A percentile compares a stretch with the other conserved stretches of the same genome.
Conservation (phyloP, 2,329 filamentous ascomycete species). For the Colletotrichum lini region DNA sequence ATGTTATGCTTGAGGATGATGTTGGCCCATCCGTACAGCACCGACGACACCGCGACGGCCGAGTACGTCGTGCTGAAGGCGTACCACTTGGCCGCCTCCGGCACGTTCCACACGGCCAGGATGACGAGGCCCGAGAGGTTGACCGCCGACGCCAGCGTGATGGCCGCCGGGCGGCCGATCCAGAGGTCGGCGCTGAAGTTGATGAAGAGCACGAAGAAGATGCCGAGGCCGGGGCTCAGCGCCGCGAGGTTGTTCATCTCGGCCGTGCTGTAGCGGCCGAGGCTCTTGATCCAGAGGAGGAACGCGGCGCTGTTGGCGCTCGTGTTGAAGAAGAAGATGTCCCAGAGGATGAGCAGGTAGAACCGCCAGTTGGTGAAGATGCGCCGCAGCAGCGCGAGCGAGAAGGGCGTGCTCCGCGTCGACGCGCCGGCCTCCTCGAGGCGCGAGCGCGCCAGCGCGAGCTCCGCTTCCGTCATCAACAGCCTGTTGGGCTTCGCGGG, state of each 20-base stretch:
- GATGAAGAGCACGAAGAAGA: slow-evolving; percentile 68
- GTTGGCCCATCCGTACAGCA: slow-evolving; percentile 71
- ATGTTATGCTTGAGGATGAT: slow-evolving; percentile 61
- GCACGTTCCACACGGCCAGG: slow-evolving; percentile 68
- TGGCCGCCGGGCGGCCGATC: slow-evolving; percentile 68
- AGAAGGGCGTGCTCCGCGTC: slow-evolving; percentile 57
- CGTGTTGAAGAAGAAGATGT: slow-evolving; percentile 71
- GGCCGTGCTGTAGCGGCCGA: slow-evolving; percentile 61
- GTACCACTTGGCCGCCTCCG: slow-evolving; percentile 68
- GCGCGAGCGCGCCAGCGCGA: slow-evolving; percentile 60
- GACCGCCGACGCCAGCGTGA: slow-evolving; percentile 64
- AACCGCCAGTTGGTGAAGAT: slow-evolving; percentile 61
- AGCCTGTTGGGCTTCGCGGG: slow-evolving; percentile 62
- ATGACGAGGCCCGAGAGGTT: slow-evolving; percentile 68
- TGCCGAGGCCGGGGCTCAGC: slow-evolving; percentile 68
- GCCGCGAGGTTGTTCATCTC: slow-evolving; percentile 67
- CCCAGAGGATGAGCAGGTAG: slow-evolving; percentile 64
- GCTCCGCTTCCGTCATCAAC: slow-evolving; percentile 62
- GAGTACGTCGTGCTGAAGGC: slow-evolving; percentile 65
- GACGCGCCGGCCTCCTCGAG: slow-evolving; percentile 54
- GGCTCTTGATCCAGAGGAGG: slow-evolving; percentile 71
- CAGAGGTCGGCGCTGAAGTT: slow-evolving; percentile 70
- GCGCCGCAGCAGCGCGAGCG: slow-evolving; percentile 48
- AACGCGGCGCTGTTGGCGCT: slow-evolving; percentile 60
- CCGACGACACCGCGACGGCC: slow-evolving; percentile 66